Evolutionary conservation across 2,329 filamentous ascomycete genomes (phyloP).

Genomic region (Aspergillus viridinutans): DNA sequence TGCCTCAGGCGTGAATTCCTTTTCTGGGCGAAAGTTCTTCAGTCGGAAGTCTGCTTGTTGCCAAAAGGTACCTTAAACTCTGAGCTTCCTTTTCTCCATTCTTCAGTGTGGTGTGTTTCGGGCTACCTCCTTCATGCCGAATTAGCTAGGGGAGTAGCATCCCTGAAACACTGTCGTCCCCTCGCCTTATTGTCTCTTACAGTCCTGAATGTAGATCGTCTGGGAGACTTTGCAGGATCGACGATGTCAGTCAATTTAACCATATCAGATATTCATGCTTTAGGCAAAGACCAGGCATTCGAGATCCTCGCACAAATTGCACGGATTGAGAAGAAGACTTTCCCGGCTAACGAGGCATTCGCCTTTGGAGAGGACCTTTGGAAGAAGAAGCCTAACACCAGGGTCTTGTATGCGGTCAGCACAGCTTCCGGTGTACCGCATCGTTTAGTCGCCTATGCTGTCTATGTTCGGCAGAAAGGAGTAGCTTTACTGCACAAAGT

Average conservation of each 20-base stretch:
- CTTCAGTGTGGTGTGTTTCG: conserved; percentile 7
- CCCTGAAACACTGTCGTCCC: not conserved
- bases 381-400: conserved; percentile 47
- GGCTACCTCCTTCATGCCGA: not conserved
- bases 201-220: conserved; percentile 18
- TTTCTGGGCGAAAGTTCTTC: conserved; percentile 1
- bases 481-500: conserved; percentile 50
- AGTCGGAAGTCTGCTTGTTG: not conserved
- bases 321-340: conserved; percentile 47
- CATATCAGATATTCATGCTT: conserved; percentile 37
- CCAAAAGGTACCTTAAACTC: not conserved
- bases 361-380: conserved; percentile 45
- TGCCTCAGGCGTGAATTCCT: not conserved
- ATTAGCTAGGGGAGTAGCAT: not conserved
- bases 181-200: not conserved
- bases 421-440: conserved; percentile 11
- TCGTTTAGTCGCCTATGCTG: conserved; percentile 43
- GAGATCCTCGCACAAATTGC: conserved; percentile 34
- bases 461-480: conserved; percentile 44
- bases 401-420: conserved; percentile 35
- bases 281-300: conserved; percentile 30
- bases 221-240: conserved; percentile 14
- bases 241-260: conserved; percentile 21
- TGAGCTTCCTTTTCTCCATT: conserved; percentile 23
- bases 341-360: conserved; percentile 50